These are phyloP conservation scores for Cercospora sp. DNA, from an alignment of 2,329 filamentous ascomycete species.

Conservation along the genomic window DNA sequence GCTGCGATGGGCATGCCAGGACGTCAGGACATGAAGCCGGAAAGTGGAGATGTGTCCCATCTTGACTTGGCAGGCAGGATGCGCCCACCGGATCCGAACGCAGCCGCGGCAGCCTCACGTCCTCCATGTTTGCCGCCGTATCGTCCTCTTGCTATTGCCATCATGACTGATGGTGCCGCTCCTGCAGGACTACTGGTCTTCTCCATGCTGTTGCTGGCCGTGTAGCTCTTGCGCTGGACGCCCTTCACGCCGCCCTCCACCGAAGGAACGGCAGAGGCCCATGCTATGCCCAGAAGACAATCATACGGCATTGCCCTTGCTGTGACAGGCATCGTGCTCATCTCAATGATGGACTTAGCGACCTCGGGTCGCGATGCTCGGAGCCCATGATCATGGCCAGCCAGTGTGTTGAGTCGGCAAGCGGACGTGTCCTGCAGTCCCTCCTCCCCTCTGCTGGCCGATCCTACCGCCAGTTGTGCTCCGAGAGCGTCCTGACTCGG, in stretches of 20 bases:
- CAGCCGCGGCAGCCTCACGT: background rate
- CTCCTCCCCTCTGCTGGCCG: background rate
- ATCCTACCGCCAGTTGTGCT: background rate
- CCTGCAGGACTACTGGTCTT: background rate
- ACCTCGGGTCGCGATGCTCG: background rate
- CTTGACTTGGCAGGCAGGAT: background rate
- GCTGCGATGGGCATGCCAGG: background rate
- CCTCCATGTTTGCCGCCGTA: background rate
- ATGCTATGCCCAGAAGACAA: background rate
- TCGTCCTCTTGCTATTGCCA: background rate
- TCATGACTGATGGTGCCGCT: background rate
- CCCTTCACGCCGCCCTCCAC: background rate
- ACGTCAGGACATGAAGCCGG: background rate
- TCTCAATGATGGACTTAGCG: background rate
- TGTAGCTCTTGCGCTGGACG: background rate
- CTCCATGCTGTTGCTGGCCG: background rate
- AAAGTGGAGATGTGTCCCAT: background rate
- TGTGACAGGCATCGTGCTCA: background rate
- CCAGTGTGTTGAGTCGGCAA: background rate
- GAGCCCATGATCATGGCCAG: background rate
- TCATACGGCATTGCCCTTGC: background rate
- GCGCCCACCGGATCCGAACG: background rate
- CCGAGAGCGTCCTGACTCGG: background rate
- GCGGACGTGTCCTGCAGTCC: background rate
- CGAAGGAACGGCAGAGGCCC: background rate